Conservation (phyloP, 2,329 filamentous ascomycete genomes). For the Elsinoe australis region DNA sequence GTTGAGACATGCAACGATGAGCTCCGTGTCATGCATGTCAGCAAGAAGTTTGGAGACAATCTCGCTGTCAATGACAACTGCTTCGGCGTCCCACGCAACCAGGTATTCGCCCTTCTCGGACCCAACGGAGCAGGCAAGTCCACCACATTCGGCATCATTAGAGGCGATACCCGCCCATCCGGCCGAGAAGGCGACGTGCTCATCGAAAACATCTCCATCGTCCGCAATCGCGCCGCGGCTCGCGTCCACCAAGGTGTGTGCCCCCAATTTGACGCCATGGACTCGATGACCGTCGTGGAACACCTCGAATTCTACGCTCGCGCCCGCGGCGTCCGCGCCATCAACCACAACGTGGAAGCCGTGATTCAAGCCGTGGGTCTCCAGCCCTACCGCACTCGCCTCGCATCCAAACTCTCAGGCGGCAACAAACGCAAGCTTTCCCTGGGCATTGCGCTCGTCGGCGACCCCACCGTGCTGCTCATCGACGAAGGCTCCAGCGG, state of each 20-base stretch:
- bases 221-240: constrained; percentile 62
- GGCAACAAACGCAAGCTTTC: constrained; percentile 92
- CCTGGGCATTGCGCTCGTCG: constrained; percentile 84
- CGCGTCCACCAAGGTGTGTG: constrained; percentile 80
- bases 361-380: constrained; percentile 78
- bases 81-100: constrained; percentile 69
- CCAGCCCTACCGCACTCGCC: constrained; percentile 59
- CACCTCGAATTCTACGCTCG: constrained; percentile 83
- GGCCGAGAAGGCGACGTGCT: constrained; percentile 67
- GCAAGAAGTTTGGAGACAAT: constrained; percentile 68
- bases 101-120: constrained; percentile 82
- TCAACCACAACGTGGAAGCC: constrained; percentile 68
- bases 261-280: constrained; percentile 68
- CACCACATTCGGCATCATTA: constrained; percentile 79
- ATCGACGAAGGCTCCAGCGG: constrained; percentile 85
- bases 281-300: constrained; percentile 81
- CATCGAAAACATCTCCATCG: constrained; percentile 70
- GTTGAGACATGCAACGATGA: constrained; percentile 58
- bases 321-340: constrained; percentile 67
- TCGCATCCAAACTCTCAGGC: constrained; percentile 73
- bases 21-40: constrained; percentile 70
- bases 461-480: constrained; percentile 77
- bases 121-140: constrained; percentile 90
- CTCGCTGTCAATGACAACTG: constrained; percentile 82
- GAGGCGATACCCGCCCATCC: constrained; percentile 75